A percentile compares a stretch with the other conserved stretches of the same genome.
Evolutionary conservation across 306 rosid species (phyloP).

Genomic region (Calophaca sinica): DNA sequence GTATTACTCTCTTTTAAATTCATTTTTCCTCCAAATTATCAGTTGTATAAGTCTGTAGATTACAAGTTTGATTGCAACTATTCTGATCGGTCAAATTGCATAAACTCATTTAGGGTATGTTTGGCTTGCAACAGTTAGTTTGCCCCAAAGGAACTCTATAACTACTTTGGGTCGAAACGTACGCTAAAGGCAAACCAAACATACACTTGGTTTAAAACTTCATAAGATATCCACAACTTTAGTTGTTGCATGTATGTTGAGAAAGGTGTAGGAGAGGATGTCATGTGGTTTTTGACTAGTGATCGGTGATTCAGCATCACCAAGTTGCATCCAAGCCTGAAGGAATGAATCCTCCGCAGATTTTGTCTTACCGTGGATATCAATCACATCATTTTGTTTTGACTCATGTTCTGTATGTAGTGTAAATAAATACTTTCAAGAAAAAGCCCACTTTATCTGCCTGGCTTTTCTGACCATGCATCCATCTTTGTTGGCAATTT

Average conservation of each 20-base stretch:
- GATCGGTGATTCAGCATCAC: constrained; percentile 2
- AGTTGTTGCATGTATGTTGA: constrained; percentile 14
- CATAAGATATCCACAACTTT: constrained; percentile 30
- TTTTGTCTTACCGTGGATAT: background rate
- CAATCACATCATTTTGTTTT: constrained; percentile 2
- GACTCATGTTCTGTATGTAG: too few species aligned
- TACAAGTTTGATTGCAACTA: constrained; percentile 1
- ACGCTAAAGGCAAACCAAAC: too few species aligned
- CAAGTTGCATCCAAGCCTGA: constrained; percentile 25
- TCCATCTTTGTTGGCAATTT: constrained; percentile 40
- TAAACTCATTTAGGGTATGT: too few species aligned
- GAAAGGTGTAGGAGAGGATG: constrained; percentile 13
- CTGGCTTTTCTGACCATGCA: constrained; percentile 26
- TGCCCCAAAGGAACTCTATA: too few species aligned
- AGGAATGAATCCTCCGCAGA: background rate
- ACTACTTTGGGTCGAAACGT: too few species aligned
- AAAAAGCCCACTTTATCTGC: background rate
- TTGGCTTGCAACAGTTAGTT: too few species aligned
- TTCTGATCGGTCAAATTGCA: constrained; percentile 24
- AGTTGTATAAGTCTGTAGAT: background rate
- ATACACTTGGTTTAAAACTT: too few species aligned
- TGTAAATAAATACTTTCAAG: too few species aligned
- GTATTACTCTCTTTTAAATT: constrained; percentile 48
- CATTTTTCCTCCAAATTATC: constrained; percentile 2
- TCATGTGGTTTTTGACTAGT: constrained; percentile 2